Conservation (phyloP, 495 filamentous ascomycete genomes). For the Pyrenula massariospora region DNA sequence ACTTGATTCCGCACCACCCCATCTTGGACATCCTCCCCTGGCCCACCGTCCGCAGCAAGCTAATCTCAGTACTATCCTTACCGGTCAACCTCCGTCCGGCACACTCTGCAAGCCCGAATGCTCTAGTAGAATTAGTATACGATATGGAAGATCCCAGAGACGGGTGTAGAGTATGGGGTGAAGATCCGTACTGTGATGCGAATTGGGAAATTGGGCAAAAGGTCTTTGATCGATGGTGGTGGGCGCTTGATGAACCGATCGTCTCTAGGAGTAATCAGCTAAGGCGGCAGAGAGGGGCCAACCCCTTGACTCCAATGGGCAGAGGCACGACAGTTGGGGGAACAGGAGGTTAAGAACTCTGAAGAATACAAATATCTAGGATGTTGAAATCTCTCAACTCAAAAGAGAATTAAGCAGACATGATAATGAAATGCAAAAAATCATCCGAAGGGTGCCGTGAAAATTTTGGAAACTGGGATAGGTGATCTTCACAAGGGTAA, state of each 20-base stretch:
- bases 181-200: conserved; percentile 21
- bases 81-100: conserved; percentile 23
- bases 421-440: too few relatives aligned
- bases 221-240: conserved; percentile 40
- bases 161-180: conserved; percentile 23
- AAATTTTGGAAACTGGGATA: too few relatives aligned
- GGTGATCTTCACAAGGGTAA: too few relatives aligned
- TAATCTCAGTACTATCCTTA: conserved; percentile 28
- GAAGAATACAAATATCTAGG: too few relatives aligned
- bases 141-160: conserved; percentile 37
- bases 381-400: too few relatives aligned
- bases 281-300: conserved; percentile 14
- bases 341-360: too few relatives aligned
- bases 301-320: neutral
- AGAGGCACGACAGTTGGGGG: neutral
- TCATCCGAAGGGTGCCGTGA: too few relatives aligned
- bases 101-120: conserved; percentile 22
- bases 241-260: conserved; percentile 30
- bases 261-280: conserved; percentile 28
- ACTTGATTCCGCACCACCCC: conserved; percentile 32
- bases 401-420: too few relatives aligned
- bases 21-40: conserved; percentile 37
- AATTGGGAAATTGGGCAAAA: conserved; percentile 36
- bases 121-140: conserved; percentile 24
- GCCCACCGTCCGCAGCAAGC: conserved; percentile 30